A percentile compares a stretch with the other conserved stretches of the same genome.
Evolutionary conservation across 163 green algal genomes (phyloP).

Genomic region (Volvox carteri): DNA sequence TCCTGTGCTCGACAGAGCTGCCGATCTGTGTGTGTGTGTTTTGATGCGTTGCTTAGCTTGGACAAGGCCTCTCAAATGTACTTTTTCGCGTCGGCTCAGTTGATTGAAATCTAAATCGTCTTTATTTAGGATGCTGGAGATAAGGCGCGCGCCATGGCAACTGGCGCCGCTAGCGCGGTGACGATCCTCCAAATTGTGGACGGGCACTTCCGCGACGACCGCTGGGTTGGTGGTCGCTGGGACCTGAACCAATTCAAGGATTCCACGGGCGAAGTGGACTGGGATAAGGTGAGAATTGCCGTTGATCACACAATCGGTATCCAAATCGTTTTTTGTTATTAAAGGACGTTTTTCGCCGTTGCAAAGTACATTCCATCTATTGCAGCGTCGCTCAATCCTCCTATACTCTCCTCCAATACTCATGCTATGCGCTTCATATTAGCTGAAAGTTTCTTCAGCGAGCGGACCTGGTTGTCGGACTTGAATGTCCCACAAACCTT

Average conservation of each 20-base stretch:
- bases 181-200: conserved; percentile 82
- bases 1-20: not conserved
- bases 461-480: too few relatives aligned
- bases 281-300: conserved; percentile 82
- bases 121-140: conserved; percentile 73
- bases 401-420: too few relatives aligned
- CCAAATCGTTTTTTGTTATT: too few relatives aligned
- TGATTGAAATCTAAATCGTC: not conserved
- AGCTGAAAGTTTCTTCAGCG: too few relatives aligned
- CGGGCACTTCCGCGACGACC: conserved; percentile 89
- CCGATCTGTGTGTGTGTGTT: not conserved
- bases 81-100: not conserved
- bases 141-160: conserved; percentile 58
- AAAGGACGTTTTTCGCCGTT: too few relatives aligned
- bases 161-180: conserved; percentile 32
- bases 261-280: conserved; percentile 86
- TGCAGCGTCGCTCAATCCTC: too few relatives aligned
- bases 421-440: too few relatives aligned
- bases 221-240: conserved; percentile 93
- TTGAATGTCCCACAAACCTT: too few relatives aligned
- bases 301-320: not conserved
- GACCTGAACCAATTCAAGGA: conserved; percentile 81
- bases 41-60: not conserved
- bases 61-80: not conserved
- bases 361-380: too few relatives aligned